Percentiles rank a stretch among this genome's conserved stretches.
Evolutionary conservation across 805 yeast species (phyloP).

Genomic region (Ascoidea asiatica): DNA sequence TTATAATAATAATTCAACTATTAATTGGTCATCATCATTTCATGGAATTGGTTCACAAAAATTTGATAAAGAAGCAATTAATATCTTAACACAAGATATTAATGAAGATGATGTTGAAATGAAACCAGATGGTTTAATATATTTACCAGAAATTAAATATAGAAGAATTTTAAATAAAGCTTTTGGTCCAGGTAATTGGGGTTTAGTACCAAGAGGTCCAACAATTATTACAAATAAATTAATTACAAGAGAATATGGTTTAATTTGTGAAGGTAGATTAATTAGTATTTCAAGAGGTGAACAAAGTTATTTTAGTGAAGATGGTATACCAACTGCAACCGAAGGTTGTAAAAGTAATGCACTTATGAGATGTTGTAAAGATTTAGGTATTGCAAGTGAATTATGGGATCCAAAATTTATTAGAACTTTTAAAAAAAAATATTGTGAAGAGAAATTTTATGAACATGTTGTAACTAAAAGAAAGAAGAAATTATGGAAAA

Average conservation of each 20-base stretch:
- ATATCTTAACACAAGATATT: constrained; percentile 49
- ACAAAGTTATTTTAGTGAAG: constrained; percentile 79
- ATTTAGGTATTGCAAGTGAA: constrained; percentile 91
- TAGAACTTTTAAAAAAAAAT: constrained; percentile 42
- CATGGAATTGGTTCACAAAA: constrained; percentile 77
- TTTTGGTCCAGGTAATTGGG: constrained; percentile 99
- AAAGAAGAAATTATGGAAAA: constrained; percentile 87
- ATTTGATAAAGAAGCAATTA: constrained; percentile 47
- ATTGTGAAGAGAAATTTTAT: constrained; percentile 74
- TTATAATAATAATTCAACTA: background rate
- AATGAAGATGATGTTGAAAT: constrained; percentile 71
- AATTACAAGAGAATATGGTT: constrained; percentile 82
- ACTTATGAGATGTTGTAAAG: constrained; percentile 95
- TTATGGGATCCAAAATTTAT: constrained; percentile 95
- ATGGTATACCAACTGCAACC: constrained; percentile 85
- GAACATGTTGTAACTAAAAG: constrained; percentile 72
- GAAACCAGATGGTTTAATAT: constrained; percentile 88
- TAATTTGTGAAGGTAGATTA: constrained; percentile 75
- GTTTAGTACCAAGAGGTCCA: constrained; percentile 85
- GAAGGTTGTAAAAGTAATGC: constrained; percentile 98
- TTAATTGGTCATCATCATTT: constrained; percentile 80
- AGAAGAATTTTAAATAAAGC: constrained; percentile 79
- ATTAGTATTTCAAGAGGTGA: constrained; percentile 93
- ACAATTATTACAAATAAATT: constrained; percentile 60
- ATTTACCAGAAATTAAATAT: constrained; percentile 90